Evolutionary conservation across 2,329 filamentous ascomycete genomes (phyloP), one percentile per base, ranked within the genome.

Genomic region (Apiospora koreana): DNA sequence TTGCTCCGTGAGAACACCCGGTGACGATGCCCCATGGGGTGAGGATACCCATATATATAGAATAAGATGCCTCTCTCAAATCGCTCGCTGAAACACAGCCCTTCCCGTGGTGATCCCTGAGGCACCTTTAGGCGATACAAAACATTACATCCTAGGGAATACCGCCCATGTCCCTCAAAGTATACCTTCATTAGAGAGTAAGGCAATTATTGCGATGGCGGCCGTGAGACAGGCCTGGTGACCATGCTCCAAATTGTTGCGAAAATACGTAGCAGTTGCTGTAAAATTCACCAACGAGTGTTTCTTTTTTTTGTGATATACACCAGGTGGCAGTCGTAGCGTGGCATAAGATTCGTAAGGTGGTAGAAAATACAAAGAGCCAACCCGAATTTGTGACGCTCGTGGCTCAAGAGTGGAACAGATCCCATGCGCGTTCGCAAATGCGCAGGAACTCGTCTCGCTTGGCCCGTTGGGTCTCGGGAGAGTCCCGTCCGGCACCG

Each of bases 381-480:
- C 54, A 62, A 65, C 67, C 62, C 71, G 68, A 42, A 67, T 70
- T 25, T 45, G 16, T 25, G 23, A 46, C 64, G 14, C 54, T 62
- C 54, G 31, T 62, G 54, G 35, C 69, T 89, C 83, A 98, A 72
- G 94, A 97, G 84, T 98, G 96, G 82, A 98, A 97, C 38, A 99
- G 83, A 83, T 99, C 96, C 96, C 96, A 99, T 10, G 96, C 96
- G 77, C 94, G 87, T 75, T 94, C 91, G 80, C 95, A 98, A 67
- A 98, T 84, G 69, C 88, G 86, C 73, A 99, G 85, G 78, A 99
- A 99, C 80, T 97, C 94, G 58, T 97, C 94, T 79, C 94, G 94
- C 89, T 98, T 98, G 78, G 89, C 91, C 76, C 89, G 87, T 80
- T 94, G 92, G 7, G 91, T 94, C 76, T 96, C 94, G 9, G 93